Evolutionary conservation across 345 rosid genomes (phyloP), one percentile per base, ranked within the genome.

Genomic region (Gossypium australe): DNA sequence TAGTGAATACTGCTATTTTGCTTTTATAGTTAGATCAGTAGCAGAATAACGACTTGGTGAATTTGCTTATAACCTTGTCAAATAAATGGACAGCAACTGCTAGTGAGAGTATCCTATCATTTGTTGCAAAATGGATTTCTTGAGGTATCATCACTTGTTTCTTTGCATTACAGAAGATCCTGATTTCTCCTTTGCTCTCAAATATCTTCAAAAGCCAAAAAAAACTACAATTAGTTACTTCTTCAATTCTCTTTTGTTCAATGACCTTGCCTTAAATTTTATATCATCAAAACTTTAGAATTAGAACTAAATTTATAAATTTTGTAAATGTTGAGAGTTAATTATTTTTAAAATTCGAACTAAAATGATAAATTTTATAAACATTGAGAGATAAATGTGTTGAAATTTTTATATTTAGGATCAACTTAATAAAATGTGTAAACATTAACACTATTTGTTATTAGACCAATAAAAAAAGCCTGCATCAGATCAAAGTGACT

Each of bases 131-230:
- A 80, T 89, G 97, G 81, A 96, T 93, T 85, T 92, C 99, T 74
- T 87, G 90, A 68, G 97, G 97, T 79, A 79, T 79, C 18, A 98
- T 93, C 57, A 83, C 84, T 22, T 89, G 94, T 73, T 87, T 95
- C 87, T 93, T 95, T 75, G 79, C 69, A 77, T 88, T 88, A 77
- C 92, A 90, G 66, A 87, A 93, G 38, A 95, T 75, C 34, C 97
- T 97, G 84, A 95, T n/a, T 47, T 88, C 97, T 75, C 99, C 99
- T 86, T 92, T 96, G 71, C 97, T 93, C 79, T 93, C 98, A 80
- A 96, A 90, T 82, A 96, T 92, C 99, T 96, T 73, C 62, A 82
- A 67, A 68, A 45, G 17, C 70, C 38, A 22, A 22, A 24, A 59
- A 22, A 22, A 45, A 60, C 7, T 20, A 62, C 20, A 18, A 34